Base-by-base conservation (phyloP, 2,329 filamentous ascomycete genomes). In the Colletotrichum filicis region DNA sequence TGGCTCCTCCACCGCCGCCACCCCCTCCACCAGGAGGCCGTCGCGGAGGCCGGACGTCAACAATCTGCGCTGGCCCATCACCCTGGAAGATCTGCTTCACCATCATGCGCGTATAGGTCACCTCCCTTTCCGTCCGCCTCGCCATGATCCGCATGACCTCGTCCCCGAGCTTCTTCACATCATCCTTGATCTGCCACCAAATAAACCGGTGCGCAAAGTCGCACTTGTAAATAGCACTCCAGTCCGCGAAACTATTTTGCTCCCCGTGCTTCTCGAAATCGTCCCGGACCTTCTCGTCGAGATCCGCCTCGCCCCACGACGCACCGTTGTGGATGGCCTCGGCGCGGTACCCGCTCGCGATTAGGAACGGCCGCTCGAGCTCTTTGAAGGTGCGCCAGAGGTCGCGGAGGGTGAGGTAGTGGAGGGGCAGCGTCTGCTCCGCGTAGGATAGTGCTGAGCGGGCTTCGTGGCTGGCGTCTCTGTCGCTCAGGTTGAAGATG, bases 151-250 rank as follows among this genome's bases (percentile, higher is more conserved):
- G 53, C 61, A 69, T 69, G 1, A 73, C 71, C n/a, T 73, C 71
- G 28, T 73, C 71, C 7, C 60, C 61, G 5, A 73, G 8, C 56
- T 60, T 73, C 35, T 35, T 70, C 19, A 73, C 71, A 30, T 70
- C 49, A n/a, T 73, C 71, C 5, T 73, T 73, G 9, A 57, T 59
- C 37, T 73, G 71, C 71, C 71, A 73, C 71, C 71, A 73, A 4
- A 73, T 73, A n/a, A 73, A 73, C 6, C 71, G 67, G 28, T 73
- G 71, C 35, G 52, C 61, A 42, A 73, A 73, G 19, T 73, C 71
- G 12, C 71, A 73, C 28, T 73, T 73, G 28, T 73, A 73, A 3
- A 73, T 11, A 8, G 71, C 71, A 11, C 46, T 71, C 71, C 71
- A 73, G 28, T 73, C 67, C 14, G 71, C 71, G 22, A 73, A 73